Percentiles rank a stretch among this genome's conserved stretches.
phyloP scores from a whole-genome alignment of 306 rosid genomes.

The Cicer chorassanicum region DNA sequence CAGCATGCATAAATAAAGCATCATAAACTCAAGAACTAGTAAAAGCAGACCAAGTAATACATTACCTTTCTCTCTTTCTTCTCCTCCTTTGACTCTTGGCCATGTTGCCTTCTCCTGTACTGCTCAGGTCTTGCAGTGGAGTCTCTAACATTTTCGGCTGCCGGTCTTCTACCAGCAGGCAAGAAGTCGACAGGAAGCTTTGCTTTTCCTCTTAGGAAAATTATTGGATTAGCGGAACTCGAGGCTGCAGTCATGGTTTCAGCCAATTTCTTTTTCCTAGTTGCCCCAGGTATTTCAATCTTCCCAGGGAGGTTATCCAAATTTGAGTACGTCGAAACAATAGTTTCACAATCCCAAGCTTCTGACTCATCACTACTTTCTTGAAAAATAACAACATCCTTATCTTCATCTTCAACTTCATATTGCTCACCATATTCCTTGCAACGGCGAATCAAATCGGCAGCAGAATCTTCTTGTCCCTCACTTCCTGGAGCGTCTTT shows the following conservation, averaged over 20 bases:
- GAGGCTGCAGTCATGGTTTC: slow-evolving; percentile 63
- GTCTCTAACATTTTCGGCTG: slow-evolving; percentile 58
- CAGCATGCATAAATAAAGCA: slow-evolving; percentile 20
- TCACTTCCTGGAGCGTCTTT: slow-evolving; percentile 44
- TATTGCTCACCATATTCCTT: slow-evolving; percentile 82
- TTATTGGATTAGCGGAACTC: slow-evolving; percentile 57
- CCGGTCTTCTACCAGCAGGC: slow-evolving; percentile 58
- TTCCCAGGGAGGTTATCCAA: slow-evolving; percentile 89
- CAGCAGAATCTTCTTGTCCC: slow-evolving; percentile 60
- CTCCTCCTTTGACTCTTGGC: slow-evolving; percentile 84
- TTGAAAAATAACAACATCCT: slow-evolving; percentile 54
- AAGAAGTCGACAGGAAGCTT: slow-evolving; percentile 80
- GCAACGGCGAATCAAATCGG: slow-evolving; percentile 69
- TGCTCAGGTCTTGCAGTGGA: slow-evolving; percentile 56
- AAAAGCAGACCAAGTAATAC: slow-evolving; percentile 25
- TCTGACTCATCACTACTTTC: slow-evolving; percentile 94
- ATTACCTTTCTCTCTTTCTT: slow-evolving; percentile 91
- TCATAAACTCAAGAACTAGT: not conserved
- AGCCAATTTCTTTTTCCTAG: slow-evolving; percentile 76
- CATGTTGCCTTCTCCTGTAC: slow-evolving; percentile 69
- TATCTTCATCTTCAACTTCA: slow-evolving; percentile 64
- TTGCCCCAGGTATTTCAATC: slow-evolving; percentile 66
- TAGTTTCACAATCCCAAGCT: slow-evolving; percentile 92
- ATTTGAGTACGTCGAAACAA: slow-evolving; percentile 81
- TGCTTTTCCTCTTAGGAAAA: slow-evolving; percentile 79